phyloP scores from a whole-genome alignment of 768 basidiomycete genomes.

The Termitomyces sp. region DNA sequence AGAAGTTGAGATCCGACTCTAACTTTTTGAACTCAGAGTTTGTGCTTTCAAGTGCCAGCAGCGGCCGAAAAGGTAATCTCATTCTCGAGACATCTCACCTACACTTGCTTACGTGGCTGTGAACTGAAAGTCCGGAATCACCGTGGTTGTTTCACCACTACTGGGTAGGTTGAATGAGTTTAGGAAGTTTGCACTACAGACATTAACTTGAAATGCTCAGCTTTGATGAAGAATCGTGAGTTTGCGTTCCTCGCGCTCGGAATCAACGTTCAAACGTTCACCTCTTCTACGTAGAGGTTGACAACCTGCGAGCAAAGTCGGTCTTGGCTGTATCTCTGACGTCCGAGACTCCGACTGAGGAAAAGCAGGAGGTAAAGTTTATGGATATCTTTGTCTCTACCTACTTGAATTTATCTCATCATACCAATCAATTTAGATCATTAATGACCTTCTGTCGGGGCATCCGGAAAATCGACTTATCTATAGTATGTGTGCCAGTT shows the following conservation, averaged over 20 bases:
- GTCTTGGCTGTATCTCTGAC: constrained; percentile 58
- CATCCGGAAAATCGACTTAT: constrained; percentile 57
- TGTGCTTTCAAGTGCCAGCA: constrained; percentile 86
- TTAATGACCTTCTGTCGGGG: constrained; percentile 54
- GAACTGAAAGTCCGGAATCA: constrained; percentile 51
- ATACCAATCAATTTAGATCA: constrained; percentile 39
- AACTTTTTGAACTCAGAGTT: constrained; percentile 40
- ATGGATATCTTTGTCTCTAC: neutral
- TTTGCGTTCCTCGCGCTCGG: constrained; percentile 1
- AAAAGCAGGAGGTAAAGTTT: constrained; percentile 46
- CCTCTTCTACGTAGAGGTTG: constrained; percentile 46
- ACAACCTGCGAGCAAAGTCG: constrained; percentile 47
- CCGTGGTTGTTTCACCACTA: constrained; percentile 74
- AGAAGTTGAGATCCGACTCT: neutral
- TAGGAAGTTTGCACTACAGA: neutral
- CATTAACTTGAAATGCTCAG: constrained; percentile 27
- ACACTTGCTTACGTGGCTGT: neutral
- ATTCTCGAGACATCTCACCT: neutral
- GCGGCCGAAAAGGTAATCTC: constrained; percentile 49
- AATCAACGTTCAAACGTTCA: neutral
- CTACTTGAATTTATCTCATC: neutral
- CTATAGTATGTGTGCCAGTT: constrained; percentile 49
- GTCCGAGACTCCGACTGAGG: constrained; percentile 54
- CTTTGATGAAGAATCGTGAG: constrained; percentile 80
- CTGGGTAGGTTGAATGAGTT: constrained; percentile 42